Conservation (phyloP, 2,329 filamentous ascomycete genomes). For the Ophiobolus disseminans region DNA sequence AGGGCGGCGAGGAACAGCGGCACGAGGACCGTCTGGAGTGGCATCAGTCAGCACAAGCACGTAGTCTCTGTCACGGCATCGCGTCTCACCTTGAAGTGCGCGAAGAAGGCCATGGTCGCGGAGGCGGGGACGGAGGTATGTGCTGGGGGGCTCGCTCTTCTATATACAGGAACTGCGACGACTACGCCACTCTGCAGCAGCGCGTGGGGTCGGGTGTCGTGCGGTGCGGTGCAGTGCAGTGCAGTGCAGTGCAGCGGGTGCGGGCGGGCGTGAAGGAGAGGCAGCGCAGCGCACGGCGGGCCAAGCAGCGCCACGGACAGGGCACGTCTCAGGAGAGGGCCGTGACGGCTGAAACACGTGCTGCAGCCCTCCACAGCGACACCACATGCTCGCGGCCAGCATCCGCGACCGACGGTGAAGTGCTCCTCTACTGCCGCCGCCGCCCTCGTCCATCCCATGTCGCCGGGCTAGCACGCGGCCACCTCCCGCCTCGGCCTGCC, state of each 20-base stretch:
- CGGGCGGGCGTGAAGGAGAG: not conserved
- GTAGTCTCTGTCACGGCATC: too few species aligned
- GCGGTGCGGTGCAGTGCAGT: not conserved
- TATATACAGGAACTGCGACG: not conserved
- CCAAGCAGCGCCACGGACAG: slow-evolving; percentile 17
- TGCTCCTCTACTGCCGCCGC: too few species aligned
- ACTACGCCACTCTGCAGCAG: not conserved
- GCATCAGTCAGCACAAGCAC: not conserved
- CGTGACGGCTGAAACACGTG: slow-evolving; percentile 21
- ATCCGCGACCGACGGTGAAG: too few species aligned
- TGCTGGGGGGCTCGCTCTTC: too few species aligned
- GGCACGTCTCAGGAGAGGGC: slow-evolving; percentile 38
- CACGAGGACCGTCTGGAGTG: slow-evolving; percentile 52
- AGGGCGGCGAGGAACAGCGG: slow-evolving; percentile 53
- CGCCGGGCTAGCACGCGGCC: slow-evolving; percentile 28
- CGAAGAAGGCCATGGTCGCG: slow-evolving; percentile 41
- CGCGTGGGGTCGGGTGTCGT: not conserved
- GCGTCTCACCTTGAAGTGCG: slow-evolving; percentile 42
- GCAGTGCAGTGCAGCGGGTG: not conserved
- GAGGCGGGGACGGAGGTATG: too few species aligned
- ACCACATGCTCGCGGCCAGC: too few species aligned
- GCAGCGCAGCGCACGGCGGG: not conserved
- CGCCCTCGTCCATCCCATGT: too few species aligned
- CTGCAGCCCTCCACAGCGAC: not conserved
- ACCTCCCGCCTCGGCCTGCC: slow-evolving; percentile 24